Conservation (phyloP, 2,329 filamentous ascomycete genomes). For the Penicillium olsonii region DNA sequence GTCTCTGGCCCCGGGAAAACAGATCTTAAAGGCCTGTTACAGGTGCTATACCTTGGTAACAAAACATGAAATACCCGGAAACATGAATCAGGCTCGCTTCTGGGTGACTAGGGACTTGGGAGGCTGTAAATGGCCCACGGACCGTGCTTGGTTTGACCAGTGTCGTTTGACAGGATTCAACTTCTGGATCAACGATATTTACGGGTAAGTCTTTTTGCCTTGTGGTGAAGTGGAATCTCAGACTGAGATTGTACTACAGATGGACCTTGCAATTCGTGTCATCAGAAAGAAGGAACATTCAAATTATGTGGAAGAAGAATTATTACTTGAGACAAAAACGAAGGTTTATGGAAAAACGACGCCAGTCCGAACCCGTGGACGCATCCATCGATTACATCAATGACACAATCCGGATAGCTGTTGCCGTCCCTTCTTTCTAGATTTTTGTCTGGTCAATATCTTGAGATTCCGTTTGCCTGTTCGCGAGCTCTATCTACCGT, state of each 20-base stretch:
- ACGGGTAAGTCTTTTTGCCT: slow-evolving; percentile 5
- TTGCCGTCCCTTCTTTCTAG: too few relatives aligned
- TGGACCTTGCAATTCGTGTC: slow-evolving; percentile 2
- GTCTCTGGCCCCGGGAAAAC: not conserved
- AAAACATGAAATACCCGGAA: slow-evolving; percentile 1
- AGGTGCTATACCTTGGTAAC: slow-evolving; percentile 4
- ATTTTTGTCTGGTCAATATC: too few relatives aligned
- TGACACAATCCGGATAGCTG: too few relatives aligned
- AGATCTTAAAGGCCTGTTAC: slow-evolving; percentile 5
- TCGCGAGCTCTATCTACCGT: too few relatives aligned
- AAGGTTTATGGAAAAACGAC: slow-evolving; percentile 4
- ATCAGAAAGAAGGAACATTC: slow-evolving; percentile 1
- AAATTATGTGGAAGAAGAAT: slow-evolving; percentile 3
- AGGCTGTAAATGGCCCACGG: slow-evolving; percentile 5
- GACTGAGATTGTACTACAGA: slow-evolving; percentile 1
- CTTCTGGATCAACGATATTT: not conserved
- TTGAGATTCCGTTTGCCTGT: too few relatives aligned
- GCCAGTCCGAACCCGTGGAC: too few relatives aligned
- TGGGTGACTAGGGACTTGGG: slow-evolving; percentile 6
- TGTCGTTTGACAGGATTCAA: slow-evolving; percentile 7
- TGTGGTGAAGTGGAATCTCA: not conserved
- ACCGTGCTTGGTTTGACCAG: slow-evolving; percentile 6
- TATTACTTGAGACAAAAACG: slow-evolving; percentile 5
- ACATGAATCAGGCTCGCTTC: slow-evolving; percentile 5
- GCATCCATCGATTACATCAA: too few relatives aligned